Base-by-base conservation (phyloP, 2,329 filamentous ascomycete species). In the Mycogone perniciosa region DNA sequence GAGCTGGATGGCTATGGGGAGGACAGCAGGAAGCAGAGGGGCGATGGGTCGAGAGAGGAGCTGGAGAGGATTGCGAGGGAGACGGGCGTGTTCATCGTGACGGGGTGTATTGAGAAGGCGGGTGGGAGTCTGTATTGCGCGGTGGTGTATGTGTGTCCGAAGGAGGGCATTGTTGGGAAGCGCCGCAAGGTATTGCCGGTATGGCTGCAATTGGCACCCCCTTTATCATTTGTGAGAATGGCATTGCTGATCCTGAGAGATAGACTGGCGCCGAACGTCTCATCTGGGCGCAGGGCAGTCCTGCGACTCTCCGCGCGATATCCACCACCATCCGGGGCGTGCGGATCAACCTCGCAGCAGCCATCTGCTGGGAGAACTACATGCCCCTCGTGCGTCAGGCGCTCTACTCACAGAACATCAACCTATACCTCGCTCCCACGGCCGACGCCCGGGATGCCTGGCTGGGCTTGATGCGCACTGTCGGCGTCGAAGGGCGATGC, bases 361-460 rank as follows among this genome's bases (percentile, higher is more conserved):
- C 90, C 4, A 95, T 97, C 58, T 96, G 91, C 74, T 96, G 91
- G 91, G 91, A 97, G 68, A 96, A 88, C 67, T 95, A 92, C 71
- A 96, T 96, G 90, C 91, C 91, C 0, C 73, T 96, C 13, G 75
- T 96, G 6, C 81, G 92, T 13, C 87, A 95, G 64, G 79, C 82
- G 11, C 75, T 96, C 35, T 97, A 96, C 67, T 79, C 82, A 2
- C 92, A 96, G 67, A 95, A 95, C 63, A 83, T 96, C 61, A 95
- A 95, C 65, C 71, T 96, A 9, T 96, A 92, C 68, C 80, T 96
- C 2, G 90, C 91, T 0, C 92, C 92, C 0, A 96, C 91, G 1
- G 91, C 91, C 1, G 92, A 96, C 70, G 81, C 77, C 20, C 78
- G 91, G 54, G 87, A 92, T 60, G 83, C 88, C 0, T 97, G 92